A percentile compares a stretch with the other conserved stretches of the same genome.
Evolutionary conservation across 225 moss, liverwort and hornwort genomes (phyloP).

Genomic region (Antitrichia curtipendula): DNA sequence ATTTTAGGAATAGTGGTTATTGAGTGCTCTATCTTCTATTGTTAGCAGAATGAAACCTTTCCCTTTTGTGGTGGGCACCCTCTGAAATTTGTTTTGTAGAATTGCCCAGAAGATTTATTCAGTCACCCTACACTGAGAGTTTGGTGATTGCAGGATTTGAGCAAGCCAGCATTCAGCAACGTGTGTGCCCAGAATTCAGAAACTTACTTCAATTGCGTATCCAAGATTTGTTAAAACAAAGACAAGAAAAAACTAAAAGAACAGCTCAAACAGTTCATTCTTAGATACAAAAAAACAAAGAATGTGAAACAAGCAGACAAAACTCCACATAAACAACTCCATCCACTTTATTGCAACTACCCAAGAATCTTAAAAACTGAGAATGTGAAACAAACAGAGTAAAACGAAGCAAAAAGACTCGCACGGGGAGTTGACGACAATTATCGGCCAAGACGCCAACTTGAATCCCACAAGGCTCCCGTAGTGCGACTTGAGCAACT

Average conservation of each 20-base stretch:
- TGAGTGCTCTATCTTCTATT: neutral
- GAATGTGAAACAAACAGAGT: neutral
- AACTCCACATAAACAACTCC: neutral
- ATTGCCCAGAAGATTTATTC: neutral
- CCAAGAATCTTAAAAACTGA: too few species aligned
- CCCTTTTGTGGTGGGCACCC: neutral
- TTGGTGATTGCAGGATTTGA: slow-evolving; percentile 62
- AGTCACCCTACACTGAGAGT: neutral
- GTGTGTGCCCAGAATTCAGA: too few species aligned
- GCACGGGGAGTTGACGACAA: slow-evolving; percentile 70
- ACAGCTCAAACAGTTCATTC: too few species aligned
- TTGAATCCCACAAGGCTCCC: slow-evolving; percentile 51
- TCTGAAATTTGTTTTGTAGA: neutral
- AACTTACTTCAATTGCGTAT: too few species aligned
- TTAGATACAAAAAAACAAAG: neutral
- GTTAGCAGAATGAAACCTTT: neutral
- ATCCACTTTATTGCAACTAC: neutral
- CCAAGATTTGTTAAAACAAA: too few species aligned
- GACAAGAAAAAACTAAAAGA: too few species aligned
- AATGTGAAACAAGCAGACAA: neutral
- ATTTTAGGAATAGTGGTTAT: neutral
- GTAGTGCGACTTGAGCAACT: slow-evolving; percentile 36
- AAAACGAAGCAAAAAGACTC: neutral
- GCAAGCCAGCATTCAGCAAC: too few species aligned
- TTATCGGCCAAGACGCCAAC: slow-evolving; percentile 33